Conservation (phyloP, 306 rosid genomes). For the Clitoria ternatea region DNA sequence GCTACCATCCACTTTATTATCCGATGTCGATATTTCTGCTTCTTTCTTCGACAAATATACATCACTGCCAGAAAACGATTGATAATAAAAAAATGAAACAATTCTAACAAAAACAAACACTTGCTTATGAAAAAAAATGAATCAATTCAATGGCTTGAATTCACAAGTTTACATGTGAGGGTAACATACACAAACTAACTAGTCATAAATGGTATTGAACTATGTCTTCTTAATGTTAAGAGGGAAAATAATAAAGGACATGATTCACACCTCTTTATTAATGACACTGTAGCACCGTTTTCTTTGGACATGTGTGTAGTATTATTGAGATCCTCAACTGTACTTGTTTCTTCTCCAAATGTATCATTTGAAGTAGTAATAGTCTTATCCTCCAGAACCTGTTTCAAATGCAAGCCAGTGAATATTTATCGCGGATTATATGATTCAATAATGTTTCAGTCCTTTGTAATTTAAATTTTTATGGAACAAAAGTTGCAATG, state of each 20-base stretch:
- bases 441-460: background rate
- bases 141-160: slow-evolving; percentile 7
- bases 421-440: background rate
- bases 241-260: slow-evolving; percentile 15
- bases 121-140: too few species aligned
- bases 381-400: slow-evolving; percentile 38
- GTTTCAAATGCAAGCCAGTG: slow-evolving; percentile 23
- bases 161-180: background rate
- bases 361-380: slow-evolving; percentile 3
- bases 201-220: background rate
- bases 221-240: background rate
- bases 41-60: slow-evolving; percentile 28
- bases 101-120: too few species aligned
- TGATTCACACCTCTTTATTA: slow-evolving; percentile 49
- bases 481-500: background rate
- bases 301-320: slow-evolving; percentile 11
- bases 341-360: slow-evolving; percentile 8
- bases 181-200: background rate
- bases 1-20: slow-evolving; percentile 13
- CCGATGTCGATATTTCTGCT: background rate
- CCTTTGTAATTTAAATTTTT: slow-evolving; percentile 1
- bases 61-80: slow-evolving; percentile 34
- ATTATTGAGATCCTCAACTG: slow-evolving; percentile 21
- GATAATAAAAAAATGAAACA: background rate
- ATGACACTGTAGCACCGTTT: slow-evolving; percentile 26